Conservation (phyloP, 352 stramenopile species). For the Globisporangium ultimum region DNA sequence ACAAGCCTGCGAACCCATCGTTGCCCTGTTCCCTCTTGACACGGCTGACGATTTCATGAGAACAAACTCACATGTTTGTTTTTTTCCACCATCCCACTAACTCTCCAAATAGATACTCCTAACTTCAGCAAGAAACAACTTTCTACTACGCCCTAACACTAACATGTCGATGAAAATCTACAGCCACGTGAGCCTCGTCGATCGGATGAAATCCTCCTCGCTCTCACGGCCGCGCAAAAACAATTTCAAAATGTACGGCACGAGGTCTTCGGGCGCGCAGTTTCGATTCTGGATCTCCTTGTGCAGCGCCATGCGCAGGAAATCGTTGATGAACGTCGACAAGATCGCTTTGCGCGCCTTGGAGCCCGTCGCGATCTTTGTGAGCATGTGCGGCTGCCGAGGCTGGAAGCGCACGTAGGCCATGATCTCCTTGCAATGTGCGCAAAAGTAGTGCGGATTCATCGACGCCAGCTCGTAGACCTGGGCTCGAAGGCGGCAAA, state of each 20-base stretch:
- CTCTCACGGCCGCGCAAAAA: neutral
- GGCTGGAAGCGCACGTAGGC: constrained; percentile 40
- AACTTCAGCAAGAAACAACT: too few species aligned
- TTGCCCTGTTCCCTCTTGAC: too few species aligned
- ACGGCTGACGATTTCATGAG: too few species aligned
- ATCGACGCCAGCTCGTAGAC: neutral
- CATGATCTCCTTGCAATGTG: constrained; percentile 37
- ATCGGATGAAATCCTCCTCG: too few species aligned
- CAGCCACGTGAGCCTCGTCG: too few species aligned
- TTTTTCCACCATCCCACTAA: too few species aligned
- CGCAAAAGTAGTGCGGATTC: constrained; percentile 9
- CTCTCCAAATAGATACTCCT: too few species aligned
- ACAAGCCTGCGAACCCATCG: too few species aligned
- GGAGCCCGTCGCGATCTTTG: constrained; percentile 24
- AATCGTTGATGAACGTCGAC: constrained; percentile 32
- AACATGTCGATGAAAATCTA: too few species aligned
- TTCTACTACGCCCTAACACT: too few species aligned
- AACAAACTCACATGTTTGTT: too few species aligned
- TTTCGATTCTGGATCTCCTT: neutral
- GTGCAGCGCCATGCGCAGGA: constrained; percentile 23
- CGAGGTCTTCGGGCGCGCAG: neutral
- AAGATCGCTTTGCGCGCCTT: constrained; percentile 31
- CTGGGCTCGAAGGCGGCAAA: constrained; percentile 10
- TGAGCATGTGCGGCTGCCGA: constrained; percentile 27
- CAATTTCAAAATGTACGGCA: neutral